Base-by-base conservation (phyloP, 352 stramenopile species). In the Globisporangium radiosum region DNA sequence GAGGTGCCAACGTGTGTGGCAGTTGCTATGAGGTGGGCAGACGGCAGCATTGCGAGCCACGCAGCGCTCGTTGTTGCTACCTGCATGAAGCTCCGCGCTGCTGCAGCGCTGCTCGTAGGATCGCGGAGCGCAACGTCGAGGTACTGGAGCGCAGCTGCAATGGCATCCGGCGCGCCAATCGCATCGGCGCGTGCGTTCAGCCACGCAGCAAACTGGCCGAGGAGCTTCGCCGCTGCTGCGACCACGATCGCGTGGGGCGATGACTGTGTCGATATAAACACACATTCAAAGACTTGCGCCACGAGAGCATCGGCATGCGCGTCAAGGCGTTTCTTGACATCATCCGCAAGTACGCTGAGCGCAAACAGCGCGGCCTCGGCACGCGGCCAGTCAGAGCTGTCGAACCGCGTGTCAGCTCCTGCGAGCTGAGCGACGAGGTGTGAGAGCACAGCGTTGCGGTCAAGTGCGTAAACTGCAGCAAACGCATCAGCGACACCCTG, bases 21-120 rank as follows among this genome's bases (percentile, higher is more conserved):
- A 33, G 70, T 78, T 19, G 71, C 61, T 38, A 80, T 52, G 33
- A 88, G 63, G 40, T 72, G 70, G 5, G 52, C 70, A 3, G 81
- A 75, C 6, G 69, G 54, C 68, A 90, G 73, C 37, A 86, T 59
- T 40, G 63, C 45, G 19, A 88, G 69, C 56, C 72, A 81, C 8
- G 38, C 40, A 14, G 70, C 72, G 54, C 81, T 88, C 38, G 54
- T 68, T 3, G 75, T 87, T 15, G 72, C 65, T 47, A 88, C 62
- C 66, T 90, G 81, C 78, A 90, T 88, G 47, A 90, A 87, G 56
- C 81, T 90, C 58, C 70, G 85, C 1, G 78, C 75, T 47, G 81
- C 78, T 59, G 76, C 79, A 4, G 66, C 19, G 37, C 72, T 69
- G 58, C 81, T 85, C 38, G 54, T 39, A 6, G 51, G 52, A 14